Base-by-base conservation (phyloP, 192 early-diverging fungal genomes). In the Thamnidium elegans region DNA sequence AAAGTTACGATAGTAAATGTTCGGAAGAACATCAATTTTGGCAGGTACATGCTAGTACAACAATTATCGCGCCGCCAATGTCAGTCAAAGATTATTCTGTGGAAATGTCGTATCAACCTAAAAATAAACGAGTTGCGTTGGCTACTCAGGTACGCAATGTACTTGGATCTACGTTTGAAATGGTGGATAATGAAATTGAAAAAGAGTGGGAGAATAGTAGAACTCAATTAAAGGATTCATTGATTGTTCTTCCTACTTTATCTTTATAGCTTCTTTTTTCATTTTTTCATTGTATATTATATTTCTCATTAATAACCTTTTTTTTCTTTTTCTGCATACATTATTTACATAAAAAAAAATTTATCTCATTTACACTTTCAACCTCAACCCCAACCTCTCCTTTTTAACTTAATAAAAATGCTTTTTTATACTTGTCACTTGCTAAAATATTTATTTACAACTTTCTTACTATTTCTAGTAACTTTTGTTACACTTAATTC, bases 121-220 rank as follows among this genome's bases (percentile, higher is more conserved):
- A 13, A 58, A 20, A 44, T n/a, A 8, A 51, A 20, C 13, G 8
- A 1, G 7, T 52, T 15, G 31, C 47, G 21, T 20, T 63, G 7
- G 62, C 62, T 8, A 10, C 19, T n/a, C 48, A 63, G 48, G 62
- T 63, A 2, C 26, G 3, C 11, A 21, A 10, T 4, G 20, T 63
- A 21, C 50, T 63, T 21, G 62, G 62, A 2, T 43, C 32, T 2
- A 50, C 39, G 8, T 36, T 63, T 11, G 62, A 50, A 36, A 15
- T 43, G 26, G 62, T 63, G 5, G 62, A 63, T 31, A 36, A 36
- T 21, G 62, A 63, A 32, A 53, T 63, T 7, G 62, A 63, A n/a
- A 1, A 21, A 53, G 62, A 63, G 3, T 63, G 62, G 62, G 62
- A 64, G 14, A 23, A 23, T 50, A 64, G 62, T 43, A 44, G 62